Conservation (phyloP, 768 basidiomycete species). For the Rhizopogon vesiculosus region DNA sequence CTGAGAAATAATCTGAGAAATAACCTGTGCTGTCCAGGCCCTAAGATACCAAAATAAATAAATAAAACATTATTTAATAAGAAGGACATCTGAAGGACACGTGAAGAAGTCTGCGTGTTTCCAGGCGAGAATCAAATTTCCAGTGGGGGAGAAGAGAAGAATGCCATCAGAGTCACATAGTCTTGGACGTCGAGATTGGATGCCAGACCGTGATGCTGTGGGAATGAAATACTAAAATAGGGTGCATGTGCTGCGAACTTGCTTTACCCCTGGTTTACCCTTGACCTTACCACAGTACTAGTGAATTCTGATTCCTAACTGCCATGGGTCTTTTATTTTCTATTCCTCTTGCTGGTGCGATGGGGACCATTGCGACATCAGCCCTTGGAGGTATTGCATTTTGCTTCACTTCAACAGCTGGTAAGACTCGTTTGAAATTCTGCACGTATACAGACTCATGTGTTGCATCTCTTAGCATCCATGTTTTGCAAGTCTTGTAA, state of each 20-base stretch:
- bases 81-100: too few species aligned
- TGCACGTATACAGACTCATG: constrained; percentile 10
- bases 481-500: constrained; percentile 99
- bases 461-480: constrained; percentile 49
- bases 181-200: too few species aligned
- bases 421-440: constrained; percentile 32
- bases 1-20: too few species aligned
- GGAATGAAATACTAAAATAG: background rate
- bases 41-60: too few species aligned
- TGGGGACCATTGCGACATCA: constrained; percentile 74
- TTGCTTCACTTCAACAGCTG: constrained; percentile 83
- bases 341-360: constrained; percentile 61
- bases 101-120: too few species aligned
- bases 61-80: too few species aligned
- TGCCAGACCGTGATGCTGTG: background rate
- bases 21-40: too few species aligned
- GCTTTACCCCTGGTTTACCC: too few species aligned
- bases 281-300: too few species aligned
- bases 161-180: too few species aligned
- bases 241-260: background rate
- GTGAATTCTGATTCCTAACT: background rate
- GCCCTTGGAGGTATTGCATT: constrained; percentile 81
- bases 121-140: too few species aligned
- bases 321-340: constrained; percentile 73
- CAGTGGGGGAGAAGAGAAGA: too few species aligned